Conservation (phyloP, 306 rosid genomes). For the Dryas drummondii region DNA sequence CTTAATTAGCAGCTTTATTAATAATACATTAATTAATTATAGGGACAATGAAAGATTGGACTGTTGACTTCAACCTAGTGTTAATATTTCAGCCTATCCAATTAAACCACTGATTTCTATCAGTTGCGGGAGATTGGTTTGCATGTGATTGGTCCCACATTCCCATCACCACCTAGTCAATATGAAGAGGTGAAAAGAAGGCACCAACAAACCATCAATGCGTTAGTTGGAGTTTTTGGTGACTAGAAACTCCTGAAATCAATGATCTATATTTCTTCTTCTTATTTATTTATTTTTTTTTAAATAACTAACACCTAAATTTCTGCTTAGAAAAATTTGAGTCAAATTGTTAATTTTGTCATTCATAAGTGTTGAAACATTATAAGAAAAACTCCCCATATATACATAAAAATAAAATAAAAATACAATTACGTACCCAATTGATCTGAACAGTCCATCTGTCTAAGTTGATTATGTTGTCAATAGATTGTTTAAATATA, state of each 20-base stretch:
- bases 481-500: neutral
- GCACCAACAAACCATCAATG: conserved; percentile 42
- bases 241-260: conserved; percentile 23
- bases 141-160: conserved; percentile 48
- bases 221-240: conserved; percentile 36
- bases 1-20: conserved; percentile 5
- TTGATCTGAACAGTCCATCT: neutral
- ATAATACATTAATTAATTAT: conserved; percentile 17
- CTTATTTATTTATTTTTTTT: too few species aligned
- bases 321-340: neutral
- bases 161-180: conserved; percentile 33
- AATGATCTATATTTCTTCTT: too few species aligned
- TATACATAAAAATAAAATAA: too few species aligned
- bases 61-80: conserved; percentile 36
- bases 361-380: neutral
- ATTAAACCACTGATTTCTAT: conserved; percentile 27
- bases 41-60: conserved; percentile 36
- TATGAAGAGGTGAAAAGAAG: conserved; percentile 35
- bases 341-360: neutral
- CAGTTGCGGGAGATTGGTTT: conserved; percentile 24
- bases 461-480: neutral
- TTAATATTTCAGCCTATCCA: conserved; percentile 22
- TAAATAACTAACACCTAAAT: too few species aligned
- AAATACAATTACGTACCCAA: neutral
- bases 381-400: too few species aligned